Conservation (phyloP, 805 yeast species). For the Starmerella etchellsii region DNA sequence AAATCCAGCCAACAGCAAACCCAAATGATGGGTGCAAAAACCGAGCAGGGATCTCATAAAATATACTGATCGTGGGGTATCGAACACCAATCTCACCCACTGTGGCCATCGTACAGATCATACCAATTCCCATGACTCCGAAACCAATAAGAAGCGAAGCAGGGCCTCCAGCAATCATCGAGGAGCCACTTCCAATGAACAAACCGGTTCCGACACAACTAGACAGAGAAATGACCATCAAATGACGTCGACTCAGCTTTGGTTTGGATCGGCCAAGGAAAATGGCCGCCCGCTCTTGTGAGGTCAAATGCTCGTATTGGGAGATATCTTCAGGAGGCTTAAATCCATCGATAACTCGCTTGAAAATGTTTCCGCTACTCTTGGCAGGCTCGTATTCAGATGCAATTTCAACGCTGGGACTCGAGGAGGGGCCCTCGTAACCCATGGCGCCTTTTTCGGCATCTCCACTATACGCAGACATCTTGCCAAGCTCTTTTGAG, state of each 20-base stretch:
- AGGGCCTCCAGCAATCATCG: conserved; percentile 50
- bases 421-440: conserved; percentile 4
- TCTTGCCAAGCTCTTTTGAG: not conserved
- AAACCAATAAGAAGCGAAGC: conserved; percentile 48
- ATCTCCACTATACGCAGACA: not conserved
- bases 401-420: conserved; percentile 2
- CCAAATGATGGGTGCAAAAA: conserved; percentile 51
- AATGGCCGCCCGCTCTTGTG: conserved; percentile 19
- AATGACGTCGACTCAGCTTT: conserved; percentile 33
- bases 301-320: conserved; percentile 11
- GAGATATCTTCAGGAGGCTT: conserved; percentile 18
- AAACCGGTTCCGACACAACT: conserved; percentile 72
- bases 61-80: conserved; percentile 43
- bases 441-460: conserved; percentile 3
- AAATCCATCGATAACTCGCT: conserved; percentile 25
- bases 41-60: conserved; percentile 42
- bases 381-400: not conserved
- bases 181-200: conserved; percentile 51
- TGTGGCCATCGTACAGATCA: conserved; percentile 46
- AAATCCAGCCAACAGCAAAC: conserved; percentile 58
- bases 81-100: conserved; percentile 57
- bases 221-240: conserved; percentile 67
- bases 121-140: conserved; percentile 46
- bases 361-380: conserved; percentile 6
- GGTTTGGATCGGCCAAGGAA: conserved; percentile 33